Evolutionary conservation across 192 early-diverging fungal genomes (phyloP).

Genomic region (Thoreauomyces humboldtii): DNA sequence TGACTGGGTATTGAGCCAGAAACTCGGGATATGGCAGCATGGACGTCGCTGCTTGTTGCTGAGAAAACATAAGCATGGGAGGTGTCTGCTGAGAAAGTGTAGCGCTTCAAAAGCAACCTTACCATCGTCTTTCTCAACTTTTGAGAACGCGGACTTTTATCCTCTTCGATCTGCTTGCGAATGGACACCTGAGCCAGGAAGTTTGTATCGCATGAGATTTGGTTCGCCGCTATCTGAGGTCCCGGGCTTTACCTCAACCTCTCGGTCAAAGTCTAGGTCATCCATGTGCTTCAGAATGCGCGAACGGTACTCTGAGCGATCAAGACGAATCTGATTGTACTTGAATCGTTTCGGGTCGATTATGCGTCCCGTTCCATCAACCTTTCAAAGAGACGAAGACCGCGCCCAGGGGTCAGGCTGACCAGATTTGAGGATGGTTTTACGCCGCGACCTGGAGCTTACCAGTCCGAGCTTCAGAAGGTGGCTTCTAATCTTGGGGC

Average conservation of each 20-base stretch:
- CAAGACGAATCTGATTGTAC: constrained; percentile 49
- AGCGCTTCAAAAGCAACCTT: not conserved
- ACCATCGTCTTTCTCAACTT: constrained; percentile 23
- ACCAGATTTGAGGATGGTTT: not conserved
- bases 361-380: constrained; percentile 46
- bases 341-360: constrained; percentile 48
- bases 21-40: constrained; percentile 35
- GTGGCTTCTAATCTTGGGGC: constrained; percentile 44
- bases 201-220: not conserved
- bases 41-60: not conserved
- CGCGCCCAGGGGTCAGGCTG: not conserved
- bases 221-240: not conserved
- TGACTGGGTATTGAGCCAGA: constrained; percentile 44
- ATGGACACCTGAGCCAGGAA: constrained; percentile 23
- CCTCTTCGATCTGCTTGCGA: constrained; percentile 21
- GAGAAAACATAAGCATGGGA: not conserved
- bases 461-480: constrained; percentile 49
- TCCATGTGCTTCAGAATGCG: constrained; percentile 33
- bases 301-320: constrained; percentile 40
- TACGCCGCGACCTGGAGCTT: not conserved
- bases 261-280: constrained; percentile 49
- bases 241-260: constrained; percentile 45
- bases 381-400: constrained; percentile 22
- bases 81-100: not conserved
- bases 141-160: constrained; percentile 23